Conservation (phyloP, 352 stramenopile species). For the Globisporangium mamillatum region DNA sequence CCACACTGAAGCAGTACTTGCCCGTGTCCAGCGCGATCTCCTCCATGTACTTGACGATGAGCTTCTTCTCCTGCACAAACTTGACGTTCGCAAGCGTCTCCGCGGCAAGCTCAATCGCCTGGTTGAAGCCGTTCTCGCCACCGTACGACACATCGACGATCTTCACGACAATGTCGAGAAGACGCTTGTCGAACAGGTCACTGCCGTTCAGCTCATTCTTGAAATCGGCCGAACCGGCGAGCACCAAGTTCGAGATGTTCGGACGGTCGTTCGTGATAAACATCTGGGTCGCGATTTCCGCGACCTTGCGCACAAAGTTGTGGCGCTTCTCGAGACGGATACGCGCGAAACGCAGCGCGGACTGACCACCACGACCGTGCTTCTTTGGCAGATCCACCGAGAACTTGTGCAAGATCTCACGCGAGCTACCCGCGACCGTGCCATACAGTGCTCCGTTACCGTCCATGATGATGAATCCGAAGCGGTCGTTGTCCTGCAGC, state of each 20-base stretch:
- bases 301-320: conserved; percentile 99
- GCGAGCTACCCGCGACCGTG: conserved; percentile 93
- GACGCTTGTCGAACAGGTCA: conserved; percentile 97
- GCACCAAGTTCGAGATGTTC: conserved; percentile 97
- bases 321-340: conserved; percentile 99
- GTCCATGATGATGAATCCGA: conserved; percentile 99
- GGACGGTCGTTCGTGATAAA: conserved; percentile 98
- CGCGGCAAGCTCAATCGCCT: conserved; percentile 98
- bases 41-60: conserved; percentile 99
- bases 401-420: conserved; percentile 95
- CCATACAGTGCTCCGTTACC: conserved; percentile 99
- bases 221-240: conserved; percentile 99
- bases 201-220: conserved; percentile 96
- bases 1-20: conserved; percentile 99
- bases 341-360: conserved; percentile 98
- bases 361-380: conserved; percentile 99
- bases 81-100: conserved; percentile 99
- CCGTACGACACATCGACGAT: conserved; percentile 99
- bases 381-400: conserved; percentile 99
- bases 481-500: conserved; percentile 98
- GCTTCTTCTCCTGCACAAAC: conserved; percentile 99
- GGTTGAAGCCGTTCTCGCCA: conserved; percentile 99
- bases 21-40: conserved; percentile 98
- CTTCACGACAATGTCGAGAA: conserved; percentile 97
- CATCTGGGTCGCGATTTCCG: conserved; percentile 96